These are phyloP conservation scores for Populus tomentosa DNA, from an alignment of 441 rosid species.

Conservation along the genomic window DNA sequence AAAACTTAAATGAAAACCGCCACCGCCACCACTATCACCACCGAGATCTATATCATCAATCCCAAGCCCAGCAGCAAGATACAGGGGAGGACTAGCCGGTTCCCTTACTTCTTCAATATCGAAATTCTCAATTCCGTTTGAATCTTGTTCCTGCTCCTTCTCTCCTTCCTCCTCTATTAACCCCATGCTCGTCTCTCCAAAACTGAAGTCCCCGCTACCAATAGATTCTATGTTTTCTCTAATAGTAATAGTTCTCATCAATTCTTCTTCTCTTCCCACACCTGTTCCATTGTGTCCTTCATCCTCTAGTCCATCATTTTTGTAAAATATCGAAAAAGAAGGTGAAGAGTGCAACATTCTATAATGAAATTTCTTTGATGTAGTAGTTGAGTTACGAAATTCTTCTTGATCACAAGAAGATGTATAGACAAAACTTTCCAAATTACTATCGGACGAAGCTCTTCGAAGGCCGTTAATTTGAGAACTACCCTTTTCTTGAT, in stretches of 20 bases:
- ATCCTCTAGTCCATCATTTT: constrained; percentile 25
- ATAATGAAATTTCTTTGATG: constrained; percentile 9
- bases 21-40: constrained; percentile 13
- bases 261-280: constrained; percentile 10
- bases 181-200: constrained; percentile 37
- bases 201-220: constrained; percentile 47
- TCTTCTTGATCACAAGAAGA: constrained; percentile 10
- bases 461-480: constrained; percentile 17
- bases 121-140: constrained; percentile 12
- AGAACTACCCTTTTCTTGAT: constrained; percentile 10
- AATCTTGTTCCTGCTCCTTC: constrained; percentile 18
- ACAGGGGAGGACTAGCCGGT: constrained; percentile 58
- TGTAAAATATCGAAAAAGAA: constrained; percentile 46
- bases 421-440: constrained; percentile 16
- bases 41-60: constrained; percentile 39
- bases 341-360: constrained; percentile 51
- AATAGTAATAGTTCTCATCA: constrained; percentile 41
- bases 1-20: constrained; percentile 29
- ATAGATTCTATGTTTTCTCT: constrained; percentile 36
- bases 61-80: constrained; percentile 67
- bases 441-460: constrained; percentile 28
- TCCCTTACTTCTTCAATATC: constrained; percentile 28
- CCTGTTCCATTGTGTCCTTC: constrained; percentile 17
- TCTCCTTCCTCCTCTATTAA: constrained; percentile 44
- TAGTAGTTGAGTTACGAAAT: constrained; percentile 6